phyloP scores from a whole-genome alignment of 1,139 yeast genomes.

The Hanseniaspora gamundiae region DNA sequence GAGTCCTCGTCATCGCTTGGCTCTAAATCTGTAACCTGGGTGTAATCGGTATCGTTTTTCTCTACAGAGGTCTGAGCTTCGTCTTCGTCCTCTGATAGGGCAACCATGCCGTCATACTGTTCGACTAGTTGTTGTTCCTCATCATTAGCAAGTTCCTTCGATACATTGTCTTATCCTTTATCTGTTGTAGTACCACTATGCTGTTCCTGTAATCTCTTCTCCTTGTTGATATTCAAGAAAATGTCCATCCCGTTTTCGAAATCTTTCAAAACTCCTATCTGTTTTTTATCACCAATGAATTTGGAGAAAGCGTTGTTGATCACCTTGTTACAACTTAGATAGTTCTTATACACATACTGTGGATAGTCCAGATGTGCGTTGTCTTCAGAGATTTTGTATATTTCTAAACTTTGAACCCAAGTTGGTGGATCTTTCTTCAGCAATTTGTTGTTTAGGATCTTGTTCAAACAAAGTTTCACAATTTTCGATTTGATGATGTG shows the following conservation, averaged over 20 bases:
- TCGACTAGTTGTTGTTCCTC: conserved; percentile 19
- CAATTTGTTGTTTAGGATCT: conserved; percentile 14
- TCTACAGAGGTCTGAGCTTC: conserved; percentile 26
- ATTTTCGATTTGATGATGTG: conserved; percentile 23
- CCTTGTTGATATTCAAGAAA: conserved; percentile 44
- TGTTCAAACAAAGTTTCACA: conserved; percentile 17
- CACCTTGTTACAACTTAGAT: conserved; percentile 18
- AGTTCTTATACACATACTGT: neutral
- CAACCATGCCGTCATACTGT: conserved; percentile 42
- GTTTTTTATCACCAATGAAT: conserved; percentile 44
- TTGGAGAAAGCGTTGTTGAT: conserved; percentile 30
- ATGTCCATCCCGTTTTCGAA: conserved; percentile 48
- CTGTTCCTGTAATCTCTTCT: conserved; percentile 9
- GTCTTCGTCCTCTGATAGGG: conserved; percentile 42
- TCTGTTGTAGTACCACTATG: too few relatives aligned
- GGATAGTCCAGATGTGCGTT: conserved; percentile 31
- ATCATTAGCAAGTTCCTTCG: conserved; percentile 19
- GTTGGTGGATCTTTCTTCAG: conserved; percentile 20
- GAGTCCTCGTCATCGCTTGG: conserved; percentile 31
- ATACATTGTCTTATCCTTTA: too few relatives aligned
- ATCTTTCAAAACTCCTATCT: conserved; percentile 35
- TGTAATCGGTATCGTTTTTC: conserved; percentile 34
- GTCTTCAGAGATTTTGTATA: conserved; percentile 17
- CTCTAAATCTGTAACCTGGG: conserved; percentile 54
- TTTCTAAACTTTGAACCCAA: conserved; percentile 21